These are phyloP conservation scores for Phytopythium vexans DNA, from an alignment of 352 stramenopile species.

Conservation along the genomic window DNA sequence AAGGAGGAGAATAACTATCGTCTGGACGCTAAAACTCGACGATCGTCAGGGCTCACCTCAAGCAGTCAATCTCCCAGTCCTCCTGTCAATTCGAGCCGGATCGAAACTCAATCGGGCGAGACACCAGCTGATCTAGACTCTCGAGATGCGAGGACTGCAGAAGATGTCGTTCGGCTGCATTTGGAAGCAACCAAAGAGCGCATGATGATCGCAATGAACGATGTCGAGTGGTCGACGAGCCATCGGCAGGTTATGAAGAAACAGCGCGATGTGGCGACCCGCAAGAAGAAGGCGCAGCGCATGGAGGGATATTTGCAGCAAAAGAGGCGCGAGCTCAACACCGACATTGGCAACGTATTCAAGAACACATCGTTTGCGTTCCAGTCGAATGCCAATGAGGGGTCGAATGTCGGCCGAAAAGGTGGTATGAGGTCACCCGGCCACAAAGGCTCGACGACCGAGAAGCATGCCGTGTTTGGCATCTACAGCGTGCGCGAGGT, in stretches of 20 bases:
- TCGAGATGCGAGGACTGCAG: background rate
- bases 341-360: conserved; percentile 69
- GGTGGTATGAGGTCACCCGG: no score
- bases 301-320: conserved; percentile 75
- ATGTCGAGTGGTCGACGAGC: conserved; percentile 19
- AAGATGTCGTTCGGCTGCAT: conserved; percentile 24
- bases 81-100: no score
- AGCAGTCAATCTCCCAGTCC: no score
- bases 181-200: conserved; percentile 41
- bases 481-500: conserved; percentile 69
- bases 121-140: background rate
- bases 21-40: no score
- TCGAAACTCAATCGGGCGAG: background rate
- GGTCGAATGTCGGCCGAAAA: no score
- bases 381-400: conserved; percentile 9
- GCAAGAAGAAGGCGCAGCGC: conserved; percentile 48
- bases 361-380: conserved; percentile 40
- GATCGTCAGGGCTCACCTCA: no score
- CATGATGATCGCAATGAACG: conserved; percentile 44
- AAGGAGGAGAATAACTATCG: background rate
- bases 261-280: conserved; percentile 21
- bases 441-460: no score
- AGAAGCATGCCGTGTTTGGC: conserved; percentile 26
- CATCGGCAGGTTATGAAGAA: conserved; percentile 29
- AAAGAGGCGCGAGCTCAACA: conserved; percentile 62